These are phyloP conservation scores for Cytospora leucostoma DNA, from an alignment of 2,329 filamentous ascomycete species.

Conservation along the genomic window DNA sequence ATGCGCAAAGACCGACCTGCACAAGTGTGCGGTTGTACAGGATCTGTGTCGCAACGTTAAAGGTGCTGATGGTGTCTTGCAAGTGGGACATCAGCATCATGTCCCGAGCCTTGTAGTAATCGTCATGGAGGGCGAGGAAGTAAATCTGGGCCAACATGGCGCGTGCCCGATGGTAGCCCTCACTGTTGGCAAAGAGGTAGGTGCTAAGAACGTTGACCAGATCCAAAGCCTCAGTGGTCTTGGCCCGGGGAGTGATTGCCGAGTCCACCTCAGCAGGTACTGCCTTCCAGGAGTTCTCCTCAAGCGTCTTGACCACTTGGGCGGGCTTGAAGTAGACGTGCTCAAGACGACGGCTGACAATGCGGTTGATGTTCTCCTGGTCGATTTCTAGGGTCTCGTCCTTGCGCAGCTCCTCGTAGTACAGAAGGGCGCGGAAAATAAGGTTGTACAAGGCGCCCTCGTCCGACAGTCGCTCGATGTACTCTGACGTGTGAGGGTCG, in stretches of 20 bases:
- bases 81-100: constrained; percentile 99
- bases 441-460: constrained; percentile 89
- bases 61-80: constrained; percentile 94
- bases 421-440: constrained; percentile 84
- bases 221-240: constrained; percentile 67
- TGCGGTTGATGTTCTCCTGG: constrained; percentile 87
- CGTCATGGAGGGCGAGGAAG: constrained; percentile 94
- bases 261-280: constrained; percentile 73
- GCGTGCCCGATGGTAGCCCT: constrained; percentile 92
- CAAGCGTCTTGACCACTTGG: constrained; percentile 88
- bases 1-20: constrained; percentile 96
- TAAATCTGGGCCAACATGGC: constrained; percentile 99
- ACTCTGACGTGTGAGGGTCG: constrained; percentile 97
- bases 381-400: constrained; percentile 69
- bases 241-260: constrained; percentile 72
- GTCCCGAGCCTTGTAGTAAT: constrained; percentile 96
- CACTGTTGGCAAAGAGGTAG: constrained; percentile 91
- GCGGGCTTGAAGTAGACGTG: constrained; percentile 99
- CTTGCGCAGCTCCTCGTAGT: constrained; percentile 80
- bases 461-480: constrained; percentile 91
- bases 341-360: constrained; percentile 91
- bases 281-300: constrained; percentile 90
- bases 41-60: constrained; percentile 96
- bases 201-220: constrained; percentile 88
- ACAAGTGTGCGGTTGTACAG: constrained; percentile 98